Base-by-base conservation (phyloP, 495 filamentous ascomycete species). In the Aspergillus nanangensis region DNA sequence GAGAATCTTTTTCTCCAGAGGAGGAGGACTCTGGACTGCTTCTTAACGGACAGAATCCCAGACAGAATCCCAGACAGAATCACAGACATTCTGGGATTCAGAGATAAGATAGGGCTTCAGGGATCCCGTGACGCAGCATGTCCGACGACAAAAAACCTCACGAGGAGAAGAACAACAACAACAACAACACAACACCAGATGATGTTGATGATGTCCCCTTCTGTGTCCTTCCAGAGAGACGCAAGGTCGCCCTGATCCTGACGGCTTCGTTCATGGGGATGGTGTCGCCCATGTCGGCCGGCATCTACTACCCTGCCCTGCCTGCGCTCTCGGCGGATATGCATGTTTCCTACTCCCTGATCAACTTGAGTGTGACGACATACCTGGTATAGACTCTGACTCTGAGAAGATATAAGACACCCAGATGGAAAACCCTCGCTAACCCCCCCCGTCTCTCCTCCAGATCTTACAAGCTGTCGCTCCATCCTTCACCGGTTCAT, bases 401-500 rank as follows among this genome's bases (percentile, higher is more conserved):
- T 11, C 38, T 15, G 31, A 8, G 7, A 38, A 29, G 3, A n/a
- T 9, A 19, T 10, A n/a, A 49, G 34, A 10, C 3, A n/a, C 5
- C 14, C 18, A 1, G n/a, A n/a, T n/a, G n/a, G n/a, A n/a, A n/a
- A n/a, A n/a, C n/a, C n/a, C n/a, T n/a, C n/a, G n/a, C n/a, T n/a
- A n/a, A n/a, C n/a, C n/a, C n/a, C n/a, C n/a, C n/a, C n/a, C n/a
- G n/a, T n/a, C n/a, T n/a, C n/a, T n/a, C n/a, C n/a, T n/a, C n/a
- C 39, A 73, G 68, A 69, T 78, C 11, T 67, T 76, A 18, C 74
- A 78, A 57, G 76, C 65, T 5, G 45, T 81, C 7, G 63, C 69
- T 3, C 75, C 77, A 1, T 64, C 66, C 0, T 63, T 81, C 44
- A 65, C 72, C 5, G 75, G 61, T 7, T 60, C 57, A 11, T 69